Evolutionary conservation across 192 early-diverging fungal genomes (phyloP).

Genomic region (Tieghemiomyces parasiticus): DNA sequence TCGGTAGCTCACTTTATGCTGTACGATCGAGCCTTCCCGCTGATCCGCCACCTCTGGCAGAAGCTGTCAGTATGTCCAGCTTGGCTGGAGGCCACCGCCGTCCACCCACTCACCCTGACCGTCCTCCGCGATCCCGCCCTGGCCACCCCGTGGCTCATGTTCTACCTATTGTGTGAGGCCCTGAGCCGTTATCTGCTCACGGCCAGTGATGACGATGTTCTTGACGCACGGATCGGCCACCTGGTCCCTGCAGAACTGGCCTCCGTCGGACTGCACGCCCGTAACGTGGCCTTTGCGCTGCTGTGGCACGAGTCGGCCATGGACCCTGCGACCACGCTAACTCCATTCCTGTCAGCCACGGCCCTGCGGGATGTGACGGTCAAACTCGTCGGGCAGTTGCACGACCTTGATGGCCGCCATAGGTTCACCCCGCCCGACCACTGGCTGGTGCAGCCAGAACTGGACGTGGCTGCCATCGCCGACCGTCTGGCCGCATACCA

Average conservation of each 20-base stretch:
- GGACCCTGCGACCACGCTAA: too few relatives aligned
- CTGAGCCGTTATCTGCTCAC: constrained; percentile 57
- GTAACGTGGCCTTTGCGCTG: constrained; percentile 59
- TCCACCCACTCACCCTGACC: background rate
- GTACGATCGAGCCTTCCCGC: background rate
- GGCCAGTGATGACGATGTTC: constrained; percentile 79
- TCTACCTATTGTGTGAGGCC: constrained; percentile 58
- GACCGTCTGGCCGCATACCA: background rate
- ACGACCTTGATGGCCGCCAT: constrained; percentile 46
- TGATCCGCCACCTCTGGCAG: constrained; percentile 12
- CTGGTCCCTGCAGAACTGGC: too few relatives aligned
- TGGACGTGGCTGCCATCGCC: constrained; percentile 41
- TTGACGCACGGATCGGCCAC: too few relatives aligned
- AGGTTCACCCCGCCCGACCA: constrained; percentile 47
- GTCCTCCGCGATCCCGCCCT: constrained; percentile 20
- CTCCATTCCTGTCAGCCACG: constrained; percentile 27
- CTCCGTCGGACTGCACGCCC: too few relatives aligned
- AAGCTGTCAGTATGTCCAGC: background rate
- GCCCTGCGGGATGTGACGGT: constrained; percentile 47
- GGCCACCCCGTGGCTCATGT: constrained; percentile 34
- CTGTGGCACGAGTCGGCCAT: too few relatives aligned
- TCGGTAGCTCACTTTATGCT: background rate
- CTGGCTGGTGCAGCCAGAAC: constrained; percentile 42
- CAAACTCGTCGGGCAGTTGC: constrained; percentile 53
- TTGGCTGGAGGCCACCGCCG: background rate